These are phyloP conservation scores for Russula brevipes DNA, from an alignment of 768 basidiomycete species.

Conservation along the genomic window DNA sequence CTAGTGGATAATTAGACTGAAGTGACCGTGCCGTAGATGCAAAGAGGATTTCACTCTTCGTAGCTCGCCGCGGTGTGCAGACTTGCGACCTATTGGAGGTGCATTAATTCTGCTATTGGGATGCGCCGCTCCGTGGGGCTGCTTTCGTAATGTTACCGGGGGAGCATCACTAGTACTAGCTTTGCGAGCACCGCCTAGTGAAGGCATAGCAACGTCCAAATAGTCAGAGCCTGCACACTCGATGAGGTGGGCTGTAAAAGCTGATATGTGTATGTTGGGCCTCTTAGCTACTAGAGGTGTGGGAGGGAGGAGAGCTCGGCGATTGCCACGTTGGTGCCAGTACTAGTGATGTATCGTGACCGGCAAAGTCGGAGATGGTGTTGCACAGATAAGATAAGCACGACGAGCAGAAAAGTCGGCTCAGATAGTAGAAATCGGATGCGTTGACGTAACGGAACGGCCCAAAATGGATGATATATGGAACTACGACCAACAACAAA, in stretches of 20 bases:
- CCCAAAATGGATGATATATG: neutral
- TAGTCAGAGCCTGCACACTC: neutral
- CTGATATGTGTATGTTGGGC: neutral
- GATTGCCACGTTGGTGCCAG: too few species aligned
- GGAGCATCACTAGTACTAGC: neutral
- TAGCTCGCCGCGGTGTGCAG: neutral
- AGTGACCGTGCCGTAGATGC: neutral
- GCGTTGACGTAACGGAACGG: neutral
- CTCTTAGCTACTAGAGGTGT: too few species aligned
- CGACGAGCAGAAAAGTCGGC: neutral
- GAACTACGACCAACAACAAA: neutral
- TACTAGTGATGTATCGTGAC: too few species aligned
- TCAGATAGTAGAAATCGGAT: neutral
- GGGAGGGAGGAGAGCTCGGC: too few species aligned
- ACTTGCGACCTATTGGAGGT: neutral
- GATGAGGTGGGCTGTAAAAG: neutral
- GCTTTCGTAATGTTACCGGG: conserved; percentile 12
- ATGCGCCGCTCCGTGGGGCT: neutral
- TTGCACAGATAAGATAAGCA: neutral
- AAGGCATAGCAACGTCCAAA: neutral
- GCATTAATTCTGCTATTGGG: neutral
- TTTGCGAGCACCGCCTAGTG: conserved; percentile 10
- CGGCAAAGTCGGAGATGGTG: neutral
- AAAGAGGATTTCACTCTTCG: neutral
- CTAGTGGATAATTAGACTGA: conserved; percentile 9